phyloP scores from a whole-genome alignment of 805 yeast genomes.

The Metschnikowia peoriensis region DNA sequence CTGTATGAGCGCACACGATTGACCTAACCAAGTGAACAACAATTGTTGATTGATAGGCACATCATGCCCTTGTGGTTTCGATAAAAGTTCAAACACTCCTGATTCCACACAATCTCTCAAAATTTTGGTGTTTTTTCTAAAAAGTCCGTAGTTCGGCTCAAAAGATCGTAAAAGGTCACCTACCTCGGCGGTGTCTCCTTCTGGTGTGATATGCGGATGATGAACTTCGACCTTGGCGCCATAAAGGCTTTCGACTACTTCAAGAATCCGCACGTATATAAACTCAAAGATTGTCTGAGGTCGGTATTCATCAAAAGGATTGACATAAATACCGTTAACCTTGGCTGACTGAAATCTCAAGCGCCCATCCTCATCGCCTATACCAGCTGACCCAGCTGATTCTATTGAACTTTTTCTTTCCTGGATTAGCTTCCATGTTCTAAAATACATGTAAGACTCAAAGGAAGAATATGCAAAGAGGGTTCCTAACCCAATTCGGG shows the following conservation, averaged over 20 bases:
- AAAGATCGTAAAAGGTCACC: conserved; percentile 57
- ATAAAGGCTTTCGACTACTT: conserved; percentile 58
- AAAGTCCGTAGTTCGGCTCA: conserved; percentile 53
- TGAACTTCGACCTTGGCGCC: conserved; percentile 38
- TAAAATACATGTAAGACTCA: conserved; percentile 57
- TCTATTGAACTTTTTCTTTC: conserved; percentile 8
- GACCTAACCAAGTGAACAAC: conserved; percentile 90
- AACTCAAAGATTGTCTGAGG: conserved; percentile 89
- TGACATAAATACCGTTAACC: conserved; percentile 76
- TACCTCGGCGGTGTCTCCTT: conserved; percentile 41
- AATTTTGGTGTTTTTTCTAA: conserved; percentile 33
- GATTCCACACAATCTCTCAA: conserved; percentile 26
- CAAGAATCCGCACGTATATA: conserved; percentile 66
- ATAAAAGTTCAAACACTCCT: conserved; percentile 20
- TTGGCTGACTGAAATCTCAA: conserved; percentile 35
- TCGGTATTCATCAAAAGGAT: conserved; percentile 88
- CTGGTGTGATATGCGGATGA: conserved; percentile 29
- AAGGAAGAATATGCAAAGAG: conserved; percentile 59
- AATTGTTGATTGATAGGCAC: conserved; percentile 38
- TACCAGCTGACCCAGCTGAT: neutral
- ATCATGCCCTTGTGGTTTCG: conserved; percentile 1
- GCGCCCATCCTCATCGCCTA: neutral
- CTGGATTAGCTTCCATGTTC: conserved; percentile 55
- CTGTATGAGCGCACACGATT: conserved; percentile 77
- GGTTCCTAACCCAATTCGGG: conserved; percentile 43